These are phyloP conservation scores for Raffaelea deltoideospora DNA, from an alignment of 2,329 filamentous ascomycete species.

Conservation along the genomic window DNA sequence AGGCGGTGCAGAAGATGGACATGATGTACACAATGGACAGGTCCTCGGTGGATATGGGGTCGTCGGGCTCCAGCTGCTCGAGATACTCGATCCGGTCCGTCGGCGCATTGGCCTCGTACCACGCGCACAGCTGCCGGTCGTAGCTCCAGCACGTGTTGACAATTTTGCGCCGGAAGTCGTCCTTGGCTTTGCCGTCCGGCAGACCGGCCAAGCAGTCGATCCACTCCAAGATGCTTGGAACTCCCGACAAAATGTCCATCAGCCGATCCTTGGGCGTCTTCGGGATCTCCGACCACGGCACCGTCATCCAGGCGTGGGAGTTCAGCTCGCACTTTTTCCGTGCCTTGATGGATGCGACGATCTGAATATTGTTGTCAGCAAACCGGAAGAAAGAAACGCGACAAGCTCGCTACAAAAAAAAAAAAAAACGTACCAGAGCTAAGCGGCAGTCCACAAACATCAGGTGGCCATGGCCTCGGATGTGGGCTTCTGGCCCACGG, in stretches of 20 bases:
- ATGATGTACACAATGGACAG: slow-evolving; percentile 9
- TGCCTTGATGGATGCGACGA: slow-evolving; percentile 5
- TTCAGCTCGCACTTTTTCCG: slow-evolving; percentile 8
- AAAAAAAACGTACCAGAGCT: slow-evolving; percentile 4
- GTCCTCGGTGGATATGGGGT: slow-evolving; percentile 7
- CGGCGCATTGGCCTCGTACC: slow-evolving; percentile 7
- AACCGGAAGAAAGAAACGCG: not conserved
- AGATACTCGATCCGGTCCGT: slow-evolving; percentile 3
- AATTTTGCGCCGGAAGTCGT: not conserved
- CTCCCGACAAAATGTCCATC: slow-evolving; percentile 9
- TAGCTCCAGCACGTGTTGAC: slow-evolving; percentile 3
- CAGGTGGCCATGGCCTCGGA: slow-evolving; percentile 8
- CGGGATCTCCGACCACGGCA: slow-evolving; percentile 9
- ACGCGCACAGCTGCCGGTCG: slow-evolving; percentile 6
- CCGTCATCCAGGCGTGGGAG: slow-evolving; percentile 8
- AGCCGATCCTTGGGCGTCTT: slow-evolving; percentile 10
- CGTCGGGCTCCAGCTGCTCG: not conserved
- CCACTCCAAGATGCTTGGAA: slow-evolving; percentile 9
- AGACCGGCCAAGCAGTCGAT: slow-evolving; percentile 6
- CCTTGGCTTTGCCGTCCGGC: not conserved
- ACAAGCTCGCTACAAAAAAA: not conserved
- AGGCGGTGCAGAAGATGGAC: slow-evolving; percentile 8
- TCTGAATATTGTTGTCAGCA: slow-evolving; percentile 2
- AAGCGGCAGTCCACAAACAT: slow-evolving; percentile 11
- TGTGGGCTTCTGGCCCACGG: slow-evolving; percentile 8